Percentiles rank a stretch among this genome's conserved stretches.
These are phyloP conservation scores for Ogataea sp. DNA, from an alignment of 805 yeast species.

Conservation along the genomic window DNA sequence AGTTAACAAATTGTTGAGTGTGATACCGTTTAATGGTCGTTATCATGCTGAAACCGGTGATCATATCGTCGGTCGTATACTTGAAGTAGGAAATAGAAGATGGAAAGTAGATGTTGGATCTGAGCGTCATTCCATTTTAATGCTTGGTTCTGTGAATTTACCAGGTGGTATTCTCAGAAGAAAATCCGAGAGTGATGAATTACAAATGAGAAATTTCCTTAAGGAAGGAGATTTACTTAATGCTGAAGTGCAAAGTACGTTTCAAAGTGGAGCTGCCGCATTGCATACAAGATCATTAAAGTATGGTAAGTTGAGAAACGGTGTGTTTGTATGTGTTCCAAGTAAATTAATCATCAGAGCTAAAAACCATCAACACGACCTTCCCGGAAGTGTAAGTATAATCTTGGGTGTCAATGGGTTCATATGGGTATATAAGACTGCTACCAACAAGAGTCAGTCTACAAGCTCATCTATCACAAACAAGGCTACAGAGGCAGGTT, in stretches of 20 bases:
- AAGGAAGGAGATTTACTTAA: slow-evolving; percentile 95
- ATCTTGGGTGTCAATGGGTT: slow-evolving; percentile 94
- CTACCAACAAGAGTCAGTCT: slow-evolving; percentile 19
- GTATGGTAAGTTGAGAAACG: slow-evolving; percentile 92
- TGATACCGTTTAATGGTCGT: slow-evolving; percentile 77
- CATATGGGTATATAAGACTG: slow-evolving; percentile 81
- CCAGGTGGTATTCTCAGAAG: slow-evolving; percentile 97
- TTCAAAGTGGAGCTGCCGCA: slow-evolving; percentile 85
- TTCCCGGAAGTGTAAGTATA: slow-evolving; percentile 92
- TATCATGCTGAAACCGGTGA: slow-evolving; percentile 95
- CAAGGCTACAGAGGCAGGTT: slow-evolving; percentile 29
- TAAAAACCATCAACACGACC: slow-evolving; percentile 75
- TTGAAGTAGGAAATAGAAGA: slow-evolving; percentile 87
- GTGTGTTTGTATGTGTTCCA: slow-evolving; percentile 75
- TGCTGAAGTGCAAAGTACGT: slow-evolving; percentile 91
- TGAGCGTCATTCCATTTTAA: slow-evolving; percentile 83
- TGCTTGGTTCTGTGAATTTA: slow-evolving; percentile 91
- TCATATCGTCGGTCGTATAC: slow-evolving; percentile 87
- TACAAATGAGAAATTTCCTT: slow-evolving; percentile 88
- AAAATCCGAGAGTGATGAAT: slow-evolving; percentile 90
- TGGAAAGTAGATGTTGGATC: slow-evolving; percentile 98
- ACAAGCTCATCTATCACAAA: slow-evolving; percentile 11
- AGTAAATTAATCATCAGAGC: slow-evolving; percentile 76
- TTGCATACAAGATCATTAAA: slow-evolving; percentile 91
- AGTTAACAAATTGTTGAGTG: slow-evolving; percentile 82